Percentiles rank a stretch among this genome's conserved stretches.
Evolutionary conservation across 495 filamentous ascomycete genomes (phyloP).

Genomic region (Penicillium flavigenum): DNA sequence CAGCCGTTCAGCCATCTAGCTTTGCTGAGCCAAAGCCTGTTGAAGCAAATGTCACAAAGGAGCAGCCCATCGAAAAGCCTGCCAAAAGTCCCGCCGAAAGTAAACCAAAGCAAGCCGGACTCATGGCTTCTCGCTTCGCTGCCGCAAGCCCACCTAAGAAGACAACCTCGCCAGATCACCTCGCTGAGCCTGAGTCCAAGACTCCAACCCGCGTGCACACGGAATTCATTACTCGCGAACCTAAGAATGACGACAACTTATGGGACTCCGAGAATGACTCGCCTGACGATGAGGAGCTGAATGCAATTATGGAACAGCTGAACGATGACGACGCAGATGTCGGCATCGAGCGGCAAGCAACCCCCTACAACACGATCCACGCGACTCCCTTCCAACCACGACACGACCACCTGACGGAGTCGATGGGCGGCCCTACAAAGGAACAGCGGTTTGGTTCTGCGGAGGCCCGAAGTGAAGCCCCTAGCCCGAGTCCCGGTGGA

Average conservation of each 20-base stretch:
- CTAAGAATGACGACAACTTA: conserved; percentile 13
- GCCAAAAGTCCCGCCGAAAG: conserved; percentile 19
- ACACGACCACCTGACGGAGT: conserved; percentile 26
- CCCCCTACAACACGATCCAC: conserved; percentile 30
- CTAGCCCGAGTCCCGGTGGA: conserved; percentile 70
- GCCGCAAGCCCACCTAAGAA: conserved; percentile 30
- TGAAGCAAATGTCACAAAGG: conserved; percentile 11
- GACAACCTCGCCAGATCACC: conserved; percentile 11
- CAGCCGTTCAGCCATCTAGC: conserved; percentile 41
- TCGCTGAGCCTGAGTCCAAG: conserved; percentile 12
- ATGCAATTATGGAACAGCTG: conserved; percentile 81
- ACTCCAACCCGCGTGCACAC: conserved; percentile 12
- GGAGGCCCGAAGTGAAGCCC: conserved; percentile 66
- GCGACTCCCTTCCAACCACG: conserved; percentile 37
- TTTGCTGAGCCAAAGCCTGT: conserved; percentile 28
- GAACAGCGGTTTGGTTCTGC: conserved; percentile 54
- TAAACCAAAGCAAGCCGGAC: conserved; percentile 24
- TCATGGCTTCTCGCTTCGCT: conserved; percentile 45
- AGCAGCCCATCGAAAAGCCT: conserved; percentile 4
- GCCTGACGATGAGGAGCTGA: conserved; percentile 74
- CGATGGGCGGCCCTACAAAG: conserved; percentile 50
- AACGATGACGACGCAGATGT: conserved; percentile 68
- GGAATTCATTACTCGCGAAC: background rate
- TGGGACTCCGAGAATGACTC: conserved; percentile 36
- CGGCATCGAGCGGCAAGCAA: conserved; percentile 63